These are phyloP conservation scores for Phoma sp. DNA, from an alignment of 2,329 filamentous ascomycete genomes.

Conservation along the genomic window DNA sequence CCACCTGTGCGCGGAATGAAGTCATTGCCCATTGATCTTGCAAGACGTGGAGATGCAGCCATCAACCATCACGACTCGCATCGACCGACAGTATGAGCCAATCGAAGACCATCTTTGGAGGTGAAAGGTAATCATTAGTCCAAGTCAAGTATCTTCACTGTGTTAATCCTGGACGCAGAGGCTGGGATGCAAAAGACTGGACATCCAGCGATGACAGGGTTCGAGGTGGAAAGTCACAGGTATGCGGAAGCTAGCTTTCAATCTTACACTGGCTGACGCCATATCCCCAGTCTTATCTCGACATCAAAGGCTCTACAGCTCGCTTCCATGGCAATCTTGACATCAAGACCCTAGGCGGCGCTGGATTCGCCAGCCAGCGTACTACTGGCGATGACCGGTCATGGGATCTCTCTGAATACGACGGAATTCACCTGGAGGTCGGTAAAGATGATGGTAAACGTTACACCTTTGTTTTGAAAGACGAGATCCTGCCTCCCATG, in stretches of 20 bases:
- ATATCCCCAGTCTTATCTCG: conserved; percentile 54
- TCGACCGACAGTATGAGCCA: conserved; percentile 23
- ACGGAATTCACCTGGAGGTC: conserved; percentile 65
- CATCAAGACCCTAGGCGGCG: conserved; percentile 75
- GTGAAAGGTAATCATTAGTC: conserved; percentile 27
- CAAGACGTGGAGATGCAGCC: background rate
- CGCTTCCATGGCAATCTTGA: conserved; percentile 73
- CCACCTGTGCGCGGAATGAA: conserved; percentile 1
- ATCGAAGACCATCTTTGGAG: conserved; percentile 37
- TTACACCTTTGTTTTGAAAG: conserved; percentile 79
- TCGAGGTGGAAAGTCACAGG: conserved; percentile 72
- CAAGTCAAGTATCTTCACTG: no score
- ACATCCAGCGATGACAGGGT: conserved; percentile 75
- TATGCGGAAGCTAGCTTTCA: conserved; percentile 25
- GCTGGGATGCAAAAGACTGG: conserved; percentile 68
- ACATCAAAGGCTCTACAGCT: conserved; percentile 49
- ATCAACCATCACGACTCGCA: conserved; percentile 2
- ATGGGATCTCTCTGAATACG: conserved; percentile 69
- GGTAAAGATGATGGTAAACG: conserved; percentile 64
- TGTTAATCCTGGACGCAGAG: conserved; percentile 46
- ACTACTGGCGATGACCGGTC: conserved; percentile 62
- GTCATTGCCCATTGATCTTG: conserved; percentile 10
- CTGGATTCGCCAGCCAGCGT: conserved; percentile 81
- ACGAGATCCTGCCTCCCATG: conserved; percentile 63
- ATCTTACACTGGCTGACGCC: conserved; percentile 30